Base-by-base conservation (phyloP, 2,329 filamentous ascomycete genomes). In the Periconia macrospinosa region DNA sequence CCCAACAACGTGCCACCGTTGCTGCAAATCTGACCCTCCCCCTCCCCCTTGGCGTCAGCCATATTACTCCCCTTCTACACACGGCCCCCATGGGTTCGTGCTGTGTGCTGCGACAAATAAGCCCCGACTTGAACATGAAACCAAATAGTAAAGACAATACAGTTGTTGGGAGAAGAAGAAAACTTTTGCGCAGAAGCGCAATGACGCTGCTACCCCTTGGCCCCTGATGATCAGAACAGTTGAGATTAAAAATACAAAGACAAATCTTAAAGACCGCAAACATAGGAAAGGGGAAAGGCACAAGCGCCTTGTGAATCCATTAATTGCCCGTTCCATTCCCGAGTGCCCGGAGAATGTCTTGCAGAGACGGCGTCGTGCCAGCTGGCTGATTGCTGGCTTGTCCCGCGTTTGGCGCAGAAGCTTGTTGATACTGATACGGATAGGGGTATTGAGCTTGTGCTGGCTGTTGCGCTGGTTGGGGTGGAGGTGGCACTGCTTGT, bases 261-360 rank as follows among this genome's bases (percentile, higher is more conserved):
- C 3, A 10, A 37, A 3, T 37, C 15, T 37, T 3, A 14, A 37
- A 17, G 17, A 18, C 41, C 20, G 17, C 20, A 44, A 27, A 23
- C 27, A 27, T 18, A 44, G 8, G 3, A n/a, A 23, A 18, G 6
- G 23, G 10, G 18, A 23, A 44, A 23, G 3, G 14, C 8, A 8
- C 23, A 8, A 27, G 23, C 23, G 8, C 23, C 23, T 27, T 8
- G 13, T 18, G 11, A 17, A 10, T 45, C 17, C 45, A 20, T 53
- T 30, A 52, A 5, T 30, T 30, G n/a, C 49, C 49, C 27, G 52
- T 43, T 8, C 42, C 41, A 14, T 49, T 43, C 11, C 65, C 63
- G 6, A 72, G 57, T 8, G 63, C 62, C 47, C 69, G 59, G 19
- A 72, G 51, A 23, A 72, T 71, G 49, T 71, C 70, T 41, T 71